Base-by-base conservation (phyloP, 148 eudicot species). In the Spergularia bocconei region DNA sequence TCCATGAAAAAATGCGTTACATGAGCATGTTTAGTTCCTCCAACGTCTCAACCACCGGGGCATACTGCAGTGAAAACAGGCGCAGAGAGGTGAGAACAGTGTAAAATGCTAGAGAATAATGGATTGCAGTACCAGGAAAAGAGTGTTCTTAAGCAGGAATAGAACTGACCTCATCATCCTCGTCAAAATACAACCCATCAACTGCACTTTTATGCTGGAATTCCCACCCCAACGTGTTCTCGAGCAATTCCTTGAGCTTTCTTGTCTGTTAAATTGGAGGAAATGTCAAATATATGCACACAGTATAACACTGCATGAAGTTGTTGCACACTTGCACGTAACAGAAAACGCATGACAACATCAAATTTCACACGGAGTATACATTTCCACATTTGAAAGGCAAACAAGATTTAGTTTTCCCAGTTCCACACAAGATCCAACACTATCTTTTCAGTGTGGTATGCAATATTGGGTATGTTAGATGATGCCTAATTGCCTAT, bases 81-180 rank as follows among this genome's bases (percentile, higher is more conserved):
- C 36, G 52, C 9, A 62, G 48, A 25, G 54, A 20, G 57, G n/a
- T 47, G 66, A 52, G 52, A 10, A 19, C 20, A 5, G 8, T 39
- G 8, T 25, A n/a, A n/a, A 5, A 7, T 1, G 11, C 1, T 10
- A 41, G 11, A 48, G 50, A 48, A 51, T 29, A 50, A 17, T 2
- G 2, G 39, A 21, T 25, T 47, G 54, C 12, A 60, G 36, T 21
- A 70, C 29, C 7, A 65, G 17, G 38, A 48, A 33, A 39, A 58
- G 7, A 57, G 0, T n/a, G 73, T 55, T 63, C 21, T 59, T 2
- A 25, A 62, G 64, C 17, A 11, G n/a, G n/a, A n/a, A 59, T 67
- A n/a, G 73, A 39, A 25, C 84, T 61, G 75, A 92, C 98, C 96
- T 95, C 98, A 17, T 95, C 97, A 57, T 85, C 96, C 36, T 87